These are phyloP conservation scores for Periglandula ipomoeae DNA, from an alignment of 2,329 filamentous ascomycete genomes.

Conservation along the genomic window DNA sequence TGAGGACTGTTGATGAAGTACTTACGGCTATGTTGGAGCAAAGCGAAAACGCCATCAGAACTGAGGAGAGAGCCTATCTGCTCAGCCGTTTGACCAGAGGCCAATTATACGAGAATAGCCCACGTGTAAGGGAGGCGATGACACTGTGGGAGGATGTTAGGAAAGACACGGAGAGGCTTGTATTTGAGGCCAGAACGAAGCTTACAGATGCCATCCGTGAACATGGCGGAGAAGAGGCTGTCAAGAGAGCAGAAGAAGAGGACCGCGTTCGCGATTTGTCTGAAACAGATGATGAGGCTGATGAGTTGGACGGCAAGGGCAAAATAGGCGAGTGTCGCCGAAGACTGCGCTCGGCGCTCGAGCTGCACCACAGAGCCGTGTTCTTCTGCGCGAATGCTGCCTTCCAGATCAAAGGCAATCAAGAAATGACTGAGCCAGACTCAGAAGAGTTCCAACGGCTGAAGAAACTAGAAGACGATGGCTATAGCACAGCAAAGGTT, in stretches of 20 bases:
- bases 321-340: conserved; percentile 52
- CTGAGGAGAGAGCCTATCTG: conserved; percentile 60
- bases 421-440: conserved; percentile 52
- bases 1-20: conserved; percentile 79
- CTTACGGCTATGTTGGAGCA: conserved; percentile 87
- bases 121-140: conserved; percentile 57
- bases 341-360: conserved; percentile 60
- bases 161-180: conserved; percentile 38
- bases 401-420: conserved; percentile 72
- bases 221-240: conserved; percentile 5
- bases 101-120: conserved; percentile 70
- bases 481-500: conserved; percentile 69
- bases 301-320: conserved; percentile 23
- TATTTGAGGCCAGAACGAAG: conserved; percentile 56
- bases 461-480: conserved; percentile 60
- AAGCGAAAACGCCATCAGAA: conserved; percentile 56
- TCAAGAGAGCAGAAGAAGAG: conserved; percentile 4
- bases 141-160: conserved; percentile 56
- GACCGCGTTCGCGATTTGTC: conserved; percentile 13
- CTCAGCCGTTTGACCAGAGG: conserved; percentile 57
- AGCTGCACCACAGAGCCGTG: conserved; percentile 69
- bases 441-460: conserved; percentile 58
- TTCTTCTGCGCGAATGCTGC: conserved; percentile 82
- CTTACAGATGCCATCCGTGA: conserved; percentile 40
- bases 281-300: conserved; percentile 25